Evolutionary conservation across 208 protist species (phyloP), one percentile per base, ranked within the genome.

Genomic region (Leishmania guyanensis): DNA sequence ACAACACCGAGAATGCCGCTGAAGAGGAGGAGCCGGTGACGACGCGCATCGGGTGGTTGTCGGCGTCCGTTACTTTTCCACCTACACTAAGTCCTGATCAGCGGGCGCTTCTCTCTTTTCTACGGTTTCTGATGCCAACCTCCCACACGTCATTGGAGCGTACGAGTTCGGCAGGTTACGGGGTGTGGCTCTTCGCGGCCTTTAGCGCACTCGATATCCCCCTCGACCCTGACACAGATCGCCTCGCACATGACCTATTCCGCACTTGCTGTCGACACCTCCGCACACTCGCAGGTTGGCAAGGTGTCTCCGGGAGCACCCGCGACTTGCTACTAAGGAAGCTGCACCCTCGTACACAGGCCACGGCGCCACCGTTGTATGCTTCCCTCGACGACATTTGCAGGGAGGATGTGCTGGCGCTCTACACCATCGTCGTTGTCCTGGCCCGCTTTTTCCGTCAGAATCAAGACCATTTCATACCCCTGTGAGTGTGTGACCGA

Each of bases 381-480:
- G 79, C 79, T 14, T 76, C 77, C 17, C 69, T 95, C 20, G 29
- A 84, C 14, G 90, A 95, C 60, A 68, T 97, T 36, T 48, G 83
- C 1, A 50, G 60, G 16, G 87, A 91, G 39, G 94, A 97, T 68
- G 81, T 97, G 56, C 82, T 90, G n/a, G 92, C 91, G 5, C 70
- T 97, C 14, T 90, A 94, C 75, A 91, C 92, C 6, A 65, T 97
- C 56, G 85, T 95, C 46, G 81, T 97, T 26, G 77, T 95, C 56
- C 87, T 97, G 14, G 82, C 92, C 39, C 95, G 93, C 65, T 84
- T 95, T 39, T 97, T 97, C 77, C 83, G 90, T 16, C 91, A 95
- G 79, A 97, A 97, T 79, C 90, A 94, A 71, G 93, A 94, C 80
- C 86, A 85, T 36, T 85, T 97, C 10, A 93, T 97, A 65, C 91